These are phyloP conservation scores for Pichia nanzhaoensis DNA, from an alignment of 805 yeast species.

Conservation along the genomic window DNA sequence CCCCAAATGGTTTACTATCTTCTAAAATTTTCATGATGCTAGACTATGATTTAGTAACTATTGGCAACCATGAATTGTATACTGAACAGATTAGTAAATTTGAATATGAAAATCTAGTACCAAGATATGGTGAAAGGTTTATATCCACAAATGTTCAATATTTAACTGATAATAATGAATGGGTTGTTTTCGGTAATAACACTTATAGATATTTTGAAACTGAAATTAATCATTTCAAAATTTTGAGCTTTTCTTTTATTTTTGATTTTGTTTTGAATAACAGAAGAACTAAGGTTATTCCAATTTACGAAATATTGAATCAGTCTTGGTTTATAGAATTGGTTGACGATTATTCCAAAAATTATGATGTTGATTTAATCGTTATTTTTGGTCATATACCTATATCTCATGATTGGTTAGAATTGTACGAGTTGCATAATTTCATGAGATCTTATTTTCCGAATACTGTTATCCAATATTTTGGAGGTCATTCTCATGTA, in stretches of 20 bases:
- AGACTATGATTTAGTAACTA: slow-evolving; percentile 70
- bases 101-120: slow-evolving; percentile 58
- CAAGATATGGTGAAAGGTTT: slow-evolving; percentile 55
- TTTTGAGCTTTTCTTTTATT: slow-evolving; percentile 71
- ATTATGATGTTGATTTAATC: slow-evolving; percentile 50
- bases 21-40: slow-evolving; percentile 54
- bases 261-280: slow-evolving; percentile 67
- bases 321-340: slow-evolving; percentile 60
- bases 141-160: slow-evolving; percentile 69
- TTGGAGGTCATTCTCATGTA: slow-evolving; percentile 93
- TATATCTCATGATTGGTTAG: slow-evolving; percentile 48
- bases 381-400: slow-evolving; percentile 80
- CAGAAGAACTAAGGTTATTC: slow-evolving; percentile 54
- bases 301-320: slow-evolving; percentile 46
- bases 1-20: slow-evolving; percentile 61
- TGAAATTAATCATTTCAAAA: slow-evolving; percentile 38
- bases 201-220: slow-evolving; percentile 63
- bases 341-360: slow-evolving; percentile 27
- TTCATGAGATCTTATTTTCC: slow-evolving; percentile 56
- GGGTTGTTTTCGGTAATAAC: slow-evolving; percentile 61
- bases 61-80: slow-evolving; percentile 92
- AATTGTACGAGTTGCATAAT: slow-evolving; percentile 40
- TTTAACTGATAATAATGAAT: slow-evolving; percentile 34
- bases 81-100: slow-evolving; percentile 51
- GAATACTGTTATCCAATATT: slow-evolving; percentile 62